Percentiles rank a stretch among this genome's conserved stretches.
phyloP scores from a whole-genome alignment of 2,329 filamentous ascomycete genomes.

The Phyllosticta paracitricarpa region DNA sequence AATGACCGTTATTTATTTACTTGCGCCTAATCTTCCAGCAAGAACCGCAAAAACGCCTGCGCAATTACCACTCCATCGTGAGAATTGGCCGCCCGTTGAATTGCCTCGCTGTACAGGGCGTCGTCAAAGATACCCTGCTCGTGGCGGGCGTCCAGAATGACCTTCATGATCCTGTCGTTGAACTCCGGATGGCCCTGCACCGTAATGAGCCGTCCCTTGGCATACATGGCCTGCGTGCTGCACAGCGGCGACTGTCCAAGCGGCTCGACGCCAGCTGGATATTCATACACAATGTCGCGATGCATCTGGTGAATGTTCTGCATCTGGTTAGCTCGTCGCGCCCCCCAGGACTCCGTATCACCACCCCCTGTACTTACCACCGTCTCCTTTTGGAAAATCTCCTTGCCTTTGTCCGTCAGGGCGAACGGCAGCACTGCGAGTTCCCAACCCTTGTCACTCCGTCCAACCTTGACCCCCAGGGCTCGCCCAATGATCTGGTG shows the following conservation, averaged over 20 bases:
- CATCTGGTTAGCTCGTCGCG: neutral
- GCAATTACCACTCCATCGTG: constrained; percentile 77
- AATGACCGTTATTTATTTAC: neutral
- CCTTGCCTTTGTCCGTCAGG: constrained; percentile 59
- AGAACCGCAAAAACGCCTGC: constrained; percentile 64
- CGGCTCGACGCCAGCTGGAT: constrained; percentile 50
- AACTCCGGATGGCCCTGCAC: constrained; percentile 87
- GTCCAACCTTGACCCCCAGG: constrained; percentile 55
- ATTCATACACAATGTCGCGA: constrained; percentile 59
- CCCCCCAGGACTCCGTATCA: neutral
- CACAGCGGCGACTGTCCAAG: constrained; percentile 59
- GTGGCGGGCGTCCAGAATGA: constrained; percentile 57
- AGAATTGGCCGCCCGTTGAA: constrained; percentile 52
- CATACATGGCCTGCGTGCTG: constrained; percentile 71
- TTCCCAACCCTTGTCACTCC: constrained; percentile 68
- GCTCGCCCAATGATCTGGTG: constrained; percentile 76
- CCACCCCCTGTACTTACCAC: constrained; percentile 36
- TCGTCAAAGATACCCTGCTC: constrained; percentile 59
- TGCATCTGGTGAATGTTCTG: constrained; percentile 80
- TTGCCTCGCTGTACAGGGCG: constrained; percentile 57
- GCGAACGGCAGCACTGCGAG: constrained; percentile 61
- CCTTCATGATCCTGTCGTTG: constrained; percentile 57
- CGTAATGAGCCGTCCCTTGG: constrained; percentile 55
- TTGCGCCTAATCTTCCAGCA: constrained; percentile 45
- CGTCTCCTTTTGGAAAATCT: constrained; percentile 58